Evolutionary conservation across 2,329 filamentous ascomycete genomes (phyloP).

Genomic region (Fusarium sublunatum): DNA sequence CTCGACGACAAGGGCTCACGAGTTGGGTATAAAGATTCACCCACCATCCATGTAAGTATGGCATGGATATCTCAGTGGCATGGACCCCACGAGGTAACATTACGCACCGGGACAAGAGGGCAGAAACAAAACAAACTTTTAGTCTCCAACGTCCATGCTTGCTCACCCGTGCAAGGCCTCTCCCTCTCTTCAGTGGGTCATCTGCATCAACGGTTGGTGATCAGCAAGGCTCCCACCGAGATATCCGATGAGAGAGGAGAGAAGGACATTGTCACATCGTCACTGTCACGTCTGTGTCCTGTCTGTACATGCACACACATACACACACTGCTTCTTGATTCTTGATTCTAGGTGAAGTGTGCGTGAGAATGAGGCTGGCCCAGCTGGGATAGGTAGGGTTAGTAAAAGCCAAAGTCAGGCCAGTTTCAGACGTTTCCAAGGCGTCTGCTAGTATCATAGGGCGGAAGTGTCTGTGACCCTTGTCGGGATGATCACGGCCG

Average conservation of each 20-base stretch:
- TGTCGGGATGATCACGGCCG: slow-evolving; percentile 17
- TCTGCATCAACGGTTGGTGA: slow-evolving; percentile 20
- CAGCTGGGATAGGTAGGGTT: neutral
- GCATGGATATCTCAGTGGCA: slow-evolving; percentile 36
- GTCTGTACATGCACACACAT: slow-evolving; percentile 7
- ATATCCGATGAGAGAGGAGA: slow-evolving; percentile 24
- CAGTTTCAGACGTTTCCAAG: slow-evolving; percentile 26
- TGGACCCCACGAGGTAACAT: slow-evolving; percentile 23
- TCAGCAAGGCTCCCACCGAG: slow-evolving; percentile 31
- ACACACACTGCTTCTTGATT: neutral
- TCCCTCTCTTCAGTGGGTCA: slow-evolving; percentile 25
- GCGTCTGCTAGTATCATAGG: slow-evolving; percentile 25
- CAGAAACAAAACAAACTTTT: slow-evolving; percentile 20
- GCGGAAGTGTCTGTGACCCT: slow-evolving; percentile 19
- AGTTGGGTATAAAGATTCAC: slow-evolving; percentile 11
- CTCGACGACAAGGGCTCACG: slow-evolving; percentile 34
- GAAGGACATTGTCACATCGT: slow-evolving; percentile 5
- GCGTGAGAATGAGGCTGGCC: slow-evolving; percentile 3
- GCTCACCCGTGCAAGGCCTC: neutral
- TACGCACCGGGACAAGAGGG: slow-evolving; percentile 10
- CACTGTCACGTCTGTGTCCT: slow-evolving; percentile 21
- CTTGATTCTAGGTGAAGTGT: neutral
- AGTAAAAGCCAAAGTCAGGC: slow-evolving; percentile 37
- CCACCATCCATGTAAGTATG: slow-evolving; percentile 35
- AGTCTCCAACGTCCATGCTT: slow-evolving; percentile 16